These are phyloP conservation scores for Aureobasidium sp. DNA, from an alignment of 2,329 filamentous ascomycete genomes.

Conservation along the genomic window DNA sequence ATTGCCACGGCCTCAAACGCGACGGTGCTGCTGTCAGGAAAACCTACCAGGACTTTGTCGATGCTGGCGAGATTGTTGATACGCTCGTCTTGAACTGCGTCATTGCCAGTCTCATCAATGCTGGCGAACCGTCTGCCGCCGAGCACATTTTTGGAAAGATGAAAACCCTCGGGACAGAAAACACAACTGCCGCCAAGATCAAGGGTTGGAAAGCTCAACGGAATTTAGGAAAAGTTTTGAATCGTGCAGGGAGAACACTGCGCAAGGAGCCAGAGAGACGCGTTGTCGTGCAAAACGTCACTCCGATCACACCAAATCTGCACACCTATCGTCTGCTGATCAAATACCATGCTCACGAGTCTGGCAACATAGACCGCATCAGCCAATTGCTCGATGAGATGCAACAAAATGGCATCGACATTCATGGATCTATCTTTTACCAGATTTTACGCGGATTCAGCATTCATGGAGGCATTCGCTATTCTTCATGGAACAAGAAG, in stretches of 20 bases:
- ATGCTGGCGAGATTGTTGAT: conserved; percentile 80
- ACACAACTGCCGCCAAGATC: conserved; percentile 26
- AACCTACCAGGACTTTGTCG: conserved; percentile 77
- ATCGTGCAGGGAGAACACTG: conserved; percentile 37
- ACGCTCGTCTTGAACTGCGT: conserved; percentile 81
- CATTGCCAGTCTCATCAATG: conserved; percentile 68
- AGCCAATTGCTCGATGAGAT: conserved; percentile 73
- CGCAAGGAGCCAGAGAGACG: conserved; percentile 39
- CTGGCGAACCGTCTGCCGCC: conserved; percentile 69
- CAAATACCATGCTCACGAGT: conserved; percentile 60
- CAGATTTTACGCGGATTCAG: conserved; percentile 78
- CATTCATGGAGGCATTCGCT: conserved; percentile 58
- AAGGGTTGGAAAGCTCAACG: conserved; percentile 37
- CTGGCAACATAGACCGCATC: conserved; percentile 67
- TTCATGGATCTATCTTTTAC: conserved; percentile 72
- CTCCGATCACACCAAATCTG: conserved; percentile 65
- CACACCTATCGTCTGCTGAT: conserved; percentile 76
- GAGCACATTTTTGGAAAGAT: conserved; percentile 78
- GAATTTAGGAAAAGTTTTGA: conserved; percentile 42
- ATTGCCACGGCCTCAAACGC: conserved; percentile 69
- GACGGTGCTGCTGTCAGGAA: conserved; percentile 68
- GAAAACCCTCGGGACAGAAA: conserved; percentile 54
- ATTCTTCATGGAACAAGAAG: conserved; percentile 64
- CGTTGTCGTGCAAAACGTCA: conserved; percentile 55
- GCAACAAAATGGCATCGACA: conserved; percentile 58